Conservation (phyloP, 2,329 filamentous ascomycete genomes). For the Pyricularia sp. region DNA sequence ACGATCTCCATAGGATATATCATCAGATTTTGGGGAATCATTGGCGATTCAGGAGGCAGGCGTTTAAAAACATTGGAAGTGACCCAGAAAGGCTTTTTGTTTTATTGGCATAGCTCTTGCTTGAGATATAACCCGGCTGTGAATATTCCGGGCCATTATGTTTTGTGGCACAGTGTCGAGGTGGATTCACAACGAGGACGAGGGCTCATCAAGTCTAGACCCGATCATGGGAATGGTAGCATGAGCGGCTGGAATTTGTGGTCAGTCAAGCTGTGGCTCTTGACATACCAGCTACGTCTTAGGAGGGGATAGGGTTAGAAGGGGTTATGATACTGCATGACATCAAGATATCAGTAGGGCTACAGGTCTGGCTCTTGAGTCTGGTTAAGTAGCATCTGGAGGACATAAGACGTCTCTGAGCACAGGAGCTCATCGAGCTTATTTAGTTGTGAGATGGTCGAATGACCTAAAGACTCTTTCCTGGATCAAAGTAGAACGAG, state of each 20-base stretch:
- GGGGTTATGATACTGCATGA: background rate
- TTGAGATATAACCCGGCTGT: background rate
- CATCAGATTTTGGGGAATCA: background rate
- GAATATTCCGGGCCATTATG: background rate
- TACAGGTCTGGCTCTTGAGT: background rate
- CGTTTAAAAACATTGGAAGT: slow-evolving; percentile 2
- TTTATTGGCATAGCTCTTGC: background rate
- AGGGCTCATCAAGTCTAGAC: background rate
- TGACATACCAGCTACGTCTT: background rate
- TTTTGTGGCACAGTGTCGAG: background rate
- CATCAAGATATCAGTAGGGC: background rate
- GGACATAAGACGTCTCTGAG: background rate
- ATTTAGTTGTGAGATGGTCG: background rate
- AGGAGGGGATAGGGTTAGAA: background rate
- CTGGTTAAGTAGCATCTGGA: background rate
- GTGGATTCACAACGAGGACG: background rate
- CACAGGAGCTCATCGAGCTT: background rate
- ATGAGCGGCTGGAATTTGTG: background rate
- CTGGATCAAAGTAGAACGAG: background rate
- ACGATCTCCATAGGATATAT: background rate
- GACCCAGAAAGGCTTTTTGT: background rate
- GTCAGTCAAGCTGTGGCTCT: background rate
- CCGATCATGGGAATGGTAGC: background rate
- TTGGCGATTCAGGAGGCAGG: background rate
- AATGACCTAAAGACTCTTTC: background rate